phyloP scores from a whole-genome alignment of 805 yeast species.

The Hanseniaspora vineae region DNA sequence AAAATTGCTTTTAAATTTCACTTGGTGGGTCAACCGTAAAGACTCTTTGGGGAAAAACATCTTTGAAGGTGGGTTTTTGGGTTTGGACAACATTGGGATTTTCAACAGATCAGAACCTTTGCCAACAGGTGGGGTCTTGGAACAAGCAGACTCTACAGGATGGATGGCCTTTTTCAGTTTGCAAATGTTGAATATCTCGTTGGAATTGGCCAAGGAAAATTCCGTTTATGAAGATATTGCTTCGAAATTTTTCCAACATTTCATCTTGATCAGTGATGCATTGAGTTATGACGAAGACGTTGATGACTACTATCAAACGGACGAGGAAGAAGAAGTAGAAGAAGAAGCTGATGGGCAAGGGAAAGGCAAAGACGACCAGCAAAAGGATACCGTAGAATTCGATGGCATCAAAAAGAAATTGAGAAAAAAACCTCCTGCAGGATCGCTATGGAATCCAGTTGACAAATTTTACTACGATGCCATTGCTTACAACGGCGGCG shows the following conservation, averaged over 20 bases:
- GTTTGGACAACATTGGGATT: conserved; percentile 84
- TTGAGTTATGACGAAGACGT: conserved; percentile 44
- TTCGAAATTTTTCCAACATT: conserved; percentile 87
- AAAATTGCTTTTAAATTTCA: conserved; percentile 73
- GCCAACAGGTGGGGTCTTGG: conserved; percentile 83
- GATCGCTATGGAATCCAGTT: conserved; percentile 78
- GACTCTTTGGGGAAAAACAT: conserved; percentile 78
- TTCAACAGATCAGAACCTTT: conserved; percentile 87
- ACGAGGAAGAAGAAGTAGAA: conserved; percentile 19
- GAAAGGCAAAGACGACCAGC: neutral
- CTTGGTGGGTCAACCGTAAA: conserved; percentile 96
- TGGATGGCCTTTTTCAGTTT: conserved; percentile 94
- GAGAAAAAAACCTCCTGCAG: conserved; percentile 33
- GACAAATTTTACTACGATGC: conserved; percentile 88
- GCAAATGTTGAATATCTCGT: conserved; percentile 84
- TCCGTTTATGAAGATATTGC: conserved; percentile 89
- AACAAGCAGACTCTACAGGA: conserved; percentile 93
- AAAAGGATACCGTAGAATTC: neutral
- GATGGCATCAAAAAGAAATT: conserved; percentile 19
- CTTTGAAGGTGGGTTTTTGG: conserved; percentile 89
- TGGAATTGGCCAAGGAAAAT: conserved; percentile 75
- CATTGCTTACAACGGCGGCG: conserved; percentile 65
- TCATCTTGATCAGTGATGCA: conserved; percentile 82
- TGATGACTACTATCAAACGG: conserved; percentile 13
- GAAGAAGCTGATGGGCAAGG: neutral